Evolutionary conservation across 75 land plant species (phyloP).

Genomic region (Cunninghamia lanceolata): DNA sequence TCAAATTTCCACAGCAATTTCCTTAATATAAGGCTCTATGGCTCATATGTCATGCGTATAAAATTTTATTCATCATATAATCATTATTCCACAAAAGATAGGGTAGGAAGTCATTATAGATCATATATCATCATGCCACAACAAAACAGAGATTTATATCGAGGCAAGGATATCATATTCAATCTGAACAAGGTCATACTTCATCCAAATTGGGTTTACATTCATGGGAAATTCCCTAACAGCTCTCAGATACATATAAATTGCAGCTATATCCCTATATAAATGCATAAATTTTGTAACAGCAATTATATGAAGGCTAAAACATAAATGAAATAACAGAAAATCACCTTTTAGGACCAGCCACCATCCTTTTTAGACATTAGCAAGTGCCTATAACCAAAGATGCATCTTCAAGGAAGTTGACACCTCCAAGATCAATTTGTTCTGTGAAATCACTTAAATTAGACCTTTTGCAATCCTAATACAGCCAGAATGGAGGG

Average conservation of each 20-base stretch:
- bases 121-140: not conserved
- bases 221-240: not conserved
- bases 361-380: not conserved
- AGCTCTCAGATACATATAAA: not conserved
- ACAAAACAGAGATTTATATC: not conserved
- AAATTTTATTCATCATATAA: not conserved
- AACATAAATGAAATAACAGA: not conserved
- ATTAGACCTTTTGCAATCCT: not conserved
- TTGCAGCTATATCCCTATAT: not conserved
- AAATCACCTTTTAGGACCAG: not conserved
- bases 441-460: not conserved
- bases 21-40: not conserved
- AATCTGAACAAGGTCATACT: not conserved
- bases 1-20: not conserved
- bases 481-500: not conserved
- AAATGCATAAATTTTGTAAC: not conserved
- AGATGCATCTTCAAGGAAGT: not conserved
- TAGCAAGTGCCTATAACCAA: not conserved
- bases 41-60: not conserved
- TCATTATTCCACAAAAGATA: too few relatives aligned
- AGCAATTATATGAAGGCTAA: not conserved
- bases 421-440: not conserved
- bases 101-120: not conserved
- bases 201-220: not conserved
- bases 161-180: not conserved